Base-by-base conservation (phyloP, 1,284 basidiomycete genomes). In the Cryptococcus deneoformans region DNA sequence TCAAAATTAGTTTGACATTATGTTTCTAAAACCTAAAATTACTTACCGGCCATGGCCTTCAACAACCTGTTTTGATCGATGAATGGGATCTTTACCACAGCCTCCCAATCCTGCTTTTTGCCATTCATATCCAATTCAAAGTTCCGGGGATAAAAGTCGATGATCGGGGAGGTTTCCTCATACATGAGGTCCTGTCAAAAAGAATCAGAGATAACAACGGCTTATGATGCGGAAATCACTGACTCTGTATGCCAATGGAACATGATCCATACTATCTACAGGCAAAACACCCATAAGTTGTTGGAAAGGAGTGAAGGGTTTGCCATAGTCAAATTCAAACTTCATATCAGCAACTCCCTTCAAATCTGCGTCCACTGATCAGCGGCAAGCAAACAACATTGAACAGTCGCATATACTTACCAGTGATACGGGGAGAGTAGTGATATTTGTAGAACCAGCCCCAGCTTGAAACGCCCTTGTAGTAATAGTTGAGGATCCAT, bases 401-500 rank as follows among this genome's bases (percentile, higher is more conserved):
- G 36, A 34, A 34, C 34, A 29, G 8, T 29, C 29, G 7, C 8
- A 47, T 29, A 35, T 16, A 70, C 83, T 58, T 64, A 91, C 92
- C 92, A 44, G 90, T 91, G 62, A 96, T 94, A 52, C 92, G 85
- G 12, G 93, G 95, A 0, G 95, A 89, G 76, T 96, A 99, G 76
- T 99, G 95, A 75, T 97, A 98, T 73, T 94, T 82, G 79, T 98
- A 99, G 81, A 97, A 99, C 96, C 96, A 99, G 34, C 91, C 86
- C 95, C 95, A 99, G 5, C 92, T 94, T 2, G 91, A 90, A 12
- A 97, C 93, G 39, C 95, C 95, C 63, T 89, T 87, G 79, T 98
- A 98, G 77, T 99, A 99, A 78, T 99, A 99, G 75, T 93, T 89
- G 86, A 99, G 88, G 37, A 99, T 92, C 96, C 95, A 99, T 74